Conservation (phyloP, 306 rosid species). For the Ceratonia siliqua region DNA sequence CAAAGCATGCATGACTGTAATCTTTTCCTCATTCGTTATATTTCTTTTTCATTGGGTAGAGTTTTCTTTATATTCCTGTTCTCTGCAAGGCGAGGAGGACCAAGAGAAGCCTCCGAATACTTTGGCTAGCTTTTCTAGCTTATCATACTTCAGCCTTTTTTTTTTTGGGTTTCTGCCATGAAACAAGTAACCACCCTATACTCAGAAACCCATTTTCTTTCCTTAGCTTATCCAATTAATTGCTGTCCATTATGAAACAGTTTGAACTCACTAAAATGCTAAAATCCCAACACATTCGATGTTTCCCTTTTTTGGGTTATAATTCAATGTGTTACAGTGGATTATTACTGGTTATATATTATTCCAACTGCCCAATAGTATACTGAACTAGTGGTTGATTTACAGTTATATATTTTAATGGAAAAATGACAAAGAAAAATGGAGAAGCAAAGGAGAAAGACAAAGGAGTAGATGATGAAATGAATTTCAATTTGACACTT, state of each 20-base stretch:
- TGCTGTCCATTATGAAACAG: not conserved
- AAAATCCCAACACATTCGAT: too few species aligned
- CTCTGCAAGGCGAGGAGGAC: not conserved
- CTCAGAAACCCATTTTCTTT: not conserved
- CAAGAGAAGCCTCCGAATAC: slow-evolving; percentile 24
- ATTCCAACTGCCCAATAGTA: too few species aligned
- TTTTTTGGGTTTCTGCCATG: not conserved
- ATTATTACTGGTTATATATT: too few species aligned
- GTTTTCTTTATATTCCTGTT: slow-evolving; percentile 23
- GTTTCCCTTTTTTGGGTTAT: too few species aligned
- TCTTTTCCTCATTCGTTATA: slow-evolving; percentile 27
- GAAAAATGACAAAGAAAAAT: slow-evolving; percentile 5
- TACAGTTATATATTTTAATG: slow-evolving; percentile 8
- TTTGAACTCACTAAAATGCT: not conserved
- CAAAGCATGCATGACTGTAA: slow-evolving; percentile 35
- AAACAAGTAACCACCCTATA: not conserved
- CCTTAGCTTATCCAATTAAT: not conserved
- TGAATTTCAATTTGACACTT: slow-evolving; percentile 17
- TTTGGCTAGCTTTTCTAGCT: slow-evolving; percentile 34
- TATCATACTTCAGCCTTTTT: slow-evolving; percentile 10
- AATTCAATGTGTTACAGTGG: not conserved
- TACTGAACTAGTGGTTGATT: slow-evolving; percentile 33
- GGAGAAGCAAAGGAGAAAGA: not conserved
- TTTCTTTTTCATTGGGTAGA: slow-evolving; percentile 18
- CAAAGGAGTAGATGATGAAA: slow-evolving; percentile 22